Percentiles rank a stretch among this genome's conserved stretches.
Evolutionary conservation across 805 yeast genomes (phyloP).

Genomic region (Candida easanensis): DNA sequence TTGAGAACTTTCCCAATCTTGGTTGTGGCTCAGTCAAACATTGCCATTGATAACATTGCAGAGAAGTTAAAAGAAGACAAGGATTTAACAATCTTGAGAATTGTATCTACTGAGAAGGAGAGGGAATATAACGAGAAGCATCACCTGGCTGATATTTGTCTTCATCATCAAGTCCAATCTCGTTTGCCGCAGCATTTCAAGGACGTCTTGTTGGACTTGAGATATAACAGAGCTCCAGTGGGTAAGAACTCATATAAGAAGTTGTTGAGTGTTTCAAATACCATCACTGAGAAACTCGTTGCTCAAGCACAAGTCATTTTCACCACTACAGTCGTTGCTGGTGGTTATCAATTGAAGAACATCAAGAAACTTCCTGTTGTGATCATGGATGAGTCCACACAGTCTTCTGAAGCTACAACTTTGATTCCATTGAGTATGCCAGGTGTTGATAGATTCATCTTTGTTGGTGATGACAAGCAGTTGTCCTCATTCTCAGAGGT

Average conservation of each 20-base stretch:
- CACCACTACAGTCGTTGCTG: slow-evolving; percentile 72
- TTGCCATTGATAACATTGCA: slow-evolving; percentile 31
- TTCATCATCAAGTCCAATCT: slow-evolving; percentile 57
- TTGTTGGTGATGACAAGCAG: slow-evolving; percentile 77
- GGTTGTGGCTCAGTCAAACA: slow-evolving; percentile 74
- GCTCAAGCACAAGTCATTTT: slow-evolving; percentile 68
- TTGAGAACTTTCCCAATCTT: slow-evolving; percentile 59
- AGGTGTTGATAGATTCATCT: slow-evolving; percentile 62
- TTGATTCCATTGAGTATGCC: slow-evolving; percentile 69
- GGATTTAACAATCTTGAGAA: background rate
- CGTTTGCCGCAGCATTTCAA: slow-evolving; percentile 45
- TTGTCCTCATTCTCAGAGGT: slow-evolving; percentile 69
- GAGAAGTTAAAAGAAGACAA: background rate
- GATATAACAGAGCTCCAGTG: slow-evolving; percentile 41
- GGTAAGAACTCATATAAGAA: slow-evolving; percentile 49
- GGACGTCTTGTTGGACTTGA: slow-evolving; percentile 42
- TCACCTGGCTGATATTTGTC: slow-evolving; percentile 41
- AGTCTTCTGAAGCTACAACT: slow-evolving; percentile 70
- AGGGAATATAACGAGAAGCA: background rate
- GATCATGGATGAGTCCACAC: slow-evolving; percentile 78
- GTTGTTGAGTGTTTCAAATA: slow-evolving; percentile 40
- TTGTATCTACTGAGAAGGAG: background rate
- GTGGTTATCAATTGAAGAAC: slow-evolving; percentile 59
- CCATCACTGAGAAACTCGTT: slow-evolving; percentile 46
- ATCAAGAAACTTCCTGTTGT: slow-evolving; percentile 65